A percentile compares a stretch with the other conserved stretches of the same genome.
Conservation (phyloP, 352 stramenopile genomes). For the Globisporangium viniferum region DNA sequence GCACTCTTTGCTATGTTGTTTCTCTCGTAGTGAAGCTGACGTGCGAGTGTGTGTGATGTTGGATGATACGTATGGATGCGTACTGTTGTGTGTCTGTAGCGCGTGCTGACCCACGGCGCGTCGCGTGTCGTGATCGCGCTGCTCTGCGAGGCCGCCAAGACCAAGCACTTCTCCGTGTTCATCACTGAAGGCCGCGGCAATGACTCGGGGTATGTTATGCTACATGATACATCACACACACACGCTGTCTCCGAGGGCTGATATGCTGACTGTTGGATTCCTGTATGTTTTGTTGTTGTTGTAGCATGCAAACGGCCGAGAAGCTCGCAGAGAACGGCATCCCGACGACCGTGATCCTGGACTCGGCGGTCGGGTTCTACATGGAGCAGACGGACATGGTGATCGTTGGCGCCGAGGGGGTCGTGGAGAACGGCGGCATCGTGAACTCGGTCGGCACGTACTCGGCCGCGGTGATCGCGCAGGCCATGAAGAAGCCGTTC, state of each 20-base stretch:
- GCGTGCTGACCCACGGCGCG: constrained; percentile 93
- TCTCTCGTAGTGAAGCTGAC: neutral
- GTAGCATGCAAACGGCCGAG: constrained; percentile 64
- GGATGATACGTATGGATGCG: neutral
- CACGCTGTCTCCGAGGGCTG: neutral
- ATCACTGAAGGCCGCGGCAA: constrained; percentile 93
- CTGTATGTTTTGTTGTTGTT: constrained; percentile 6
- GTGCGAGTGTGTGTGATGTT: neutral
- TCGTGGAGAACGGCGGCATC: constrained; percentile 97
- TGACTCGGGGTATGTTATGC: constrained; percentile 66
- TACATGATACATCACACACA: neutral
- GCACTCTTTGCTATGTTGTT: neutral
- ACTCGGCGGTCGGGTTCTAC: constrained; percentile 94
- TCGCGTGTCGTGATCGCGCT: constrained; percentile 91
- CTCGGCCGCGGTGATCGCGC: constrained; percentile 91
- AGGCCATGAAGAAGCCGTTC: constrained; percentile 95
- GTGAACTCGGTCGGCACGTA: constrained; percentile 98
- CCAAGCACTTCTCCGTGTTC: constrained; percentile 93
- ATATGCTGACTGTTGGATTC: neutral
- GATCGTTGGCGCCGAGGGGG: constrained; percentile 94
- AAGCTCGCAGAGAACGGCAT: constrained; percentile 87
- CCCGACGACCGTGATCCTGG: constrained; percentile 93
- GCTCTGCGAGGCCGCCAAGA: constrained; percentile 88
- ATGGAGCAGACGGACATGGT: constrained; percentile 97
- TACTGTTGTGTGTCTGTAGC: constrained; percentile 22